phyloP scores from a whole-genome alignment of 805 yeast species.

The Starmerella bombi region DNA sequence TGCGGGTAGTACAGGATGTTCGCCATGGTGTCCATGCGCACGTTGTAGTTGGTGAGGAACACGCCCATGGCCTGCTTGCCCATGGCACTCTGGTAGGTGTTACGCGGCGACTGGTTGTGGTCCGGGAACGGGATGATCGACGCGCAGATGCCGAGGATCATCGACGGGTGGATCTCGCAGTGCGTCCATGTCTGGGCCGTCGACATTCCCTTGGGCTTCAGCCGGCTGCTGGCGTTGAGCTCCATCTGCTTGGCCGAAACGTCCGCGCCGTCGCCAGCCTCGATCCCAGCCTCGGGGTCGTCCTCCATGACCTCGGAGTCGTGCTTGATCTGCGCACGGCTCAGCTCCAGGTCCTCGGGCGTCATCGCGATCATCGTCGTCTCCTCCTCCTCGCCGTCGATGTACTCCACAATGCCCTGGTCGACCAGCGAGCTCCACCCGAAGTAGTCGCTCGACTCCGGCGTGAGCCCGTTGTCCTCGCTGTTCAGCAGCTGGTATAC shows the following conservation, averaged over 20 bases:
- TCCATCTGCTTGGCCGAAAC: not conserved
- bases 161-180: constrained; percentile 97
- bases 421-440: constrained; percentile 77
- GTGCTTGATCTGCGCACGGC: constrained; percentile 30
- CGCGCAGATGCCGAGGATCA: constrained; percentile 98
- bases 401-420: constrained; percentile 86
- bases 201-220: constrained; percentile 51
- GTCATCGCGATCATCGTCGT: constrained; percentile 98
- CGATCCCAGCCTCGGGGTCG: constrained; percentile 27
- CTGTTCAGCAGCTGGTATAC: constrained; percentile 53
- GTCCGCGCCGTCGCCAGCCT: constrained; percentile 1
- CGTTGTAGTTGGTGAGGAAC: constrained; percentile 82
- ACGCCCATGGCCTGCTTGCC: constrained; percentile 99
- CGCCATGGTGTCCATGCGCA: constrained; percentile 99
- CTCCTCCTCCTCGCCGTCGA: constrained; percentile 98
- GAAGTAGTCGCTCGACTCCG: constrained; percentile 40
- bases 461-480: constrained; percentile 35
- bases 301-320: constrained; percentile 1
- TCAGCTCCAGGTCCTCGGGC: constrained; percentile 83
- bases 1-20: constrained; percentile 95
- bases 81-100: constrained; percentile 98
- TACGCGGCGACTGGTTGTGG: constrained; percentile 98
- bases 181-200: constrained; percentile 83
- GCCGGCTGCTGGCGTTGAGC: constrained; percentile 67
- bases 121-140: constrained; percentile 99